Base-by-base conservation (phyloP, 2,329 filamentous ascomycete genomes). In the Penicillium sp. region DNA sequence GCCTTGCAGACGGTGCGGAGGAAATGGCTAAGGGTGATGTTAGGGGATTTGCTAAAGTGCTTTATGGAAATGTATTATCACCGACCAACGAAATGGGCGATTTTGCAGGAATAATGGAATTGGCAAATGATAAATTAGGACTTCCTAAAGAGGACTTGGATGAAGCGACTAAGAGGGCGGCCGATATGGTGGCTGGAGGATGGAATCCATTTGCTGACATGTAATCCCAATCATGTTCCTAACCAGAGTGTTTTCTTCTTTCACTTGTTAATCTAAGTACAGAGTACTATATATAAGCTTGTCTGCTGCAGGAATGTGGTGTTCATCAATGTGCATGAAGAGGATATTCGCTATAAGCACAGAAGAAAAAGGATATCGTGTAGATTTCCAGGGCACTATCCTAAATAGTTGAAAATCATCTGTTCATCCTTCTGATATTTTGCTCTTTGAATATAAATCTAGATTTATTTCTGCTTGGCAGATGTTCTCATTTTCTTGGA, bases 161-260 rank as follows among this genome's bases (percentile, higher is more conserved):
- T 48, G 51, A 61, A 25, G 59, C 59, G 9, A 61, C 59, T 11
- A 54, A 47, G 49, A 51, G 59, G 33, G 47, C 28, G n/a, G 57
- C 58, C 8, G 55, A 55, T 11, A 61, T 61, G 59, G 46, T 61
- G 4, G 49, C 55, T 36, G 35, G 19, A 26, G 57, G 57, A n/a
- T 61, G 59, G 59, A 58, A 38, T 8, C 59, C 59, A n/a, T 54
- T 61, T 30, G 22, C n/a, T 19, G 16, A 11, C 8, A 22, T 33
- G 8, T 35, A 11, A 36, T 31, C 11, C 4, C 8, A 19, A 4
- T 4, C 8, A 31, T 1, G 3, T 31, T 30, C n/a, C 7, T 16
- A 7, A 1, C 11, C 4, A 14, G 1, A 19, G 19, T n/a, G 37
- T 4, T 5, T 5, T 30, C 2, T 19, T 14, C n/a, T 17, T 43